Evolutionary conservation across 305 asterid species (phyloP).

Genomic region (Plantago rigida): DNA sequence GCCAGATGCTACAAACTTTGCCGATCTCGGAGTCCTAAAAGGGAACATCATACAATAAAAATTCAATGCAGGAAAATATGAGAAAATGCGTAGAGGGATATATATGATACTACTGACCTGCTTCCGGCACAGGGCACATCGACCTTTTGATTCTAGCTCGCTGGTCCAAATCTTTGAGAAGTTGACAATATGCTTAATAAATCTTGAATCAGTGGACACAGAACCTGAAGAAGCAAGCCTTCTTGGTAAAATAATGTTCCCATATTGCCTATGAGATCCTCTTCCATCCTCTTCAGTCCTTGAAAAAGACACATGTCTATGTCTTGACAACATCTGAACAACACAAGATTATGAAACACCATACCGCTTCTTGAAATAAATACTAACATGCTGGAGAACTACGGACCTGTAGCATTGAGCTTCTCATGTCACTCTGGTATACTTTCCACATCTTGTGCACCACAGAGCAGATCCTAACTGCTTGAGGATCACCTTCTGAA

Average conservation of each 20-base stretch:
- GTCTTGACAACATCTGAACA: slow-evolving; percentile 50
- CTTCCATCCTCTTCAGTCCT: slow-evolving; percentile 39
- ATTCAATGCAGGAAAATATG: slow-evolving; percentile 9
- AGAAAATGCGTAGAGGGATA: slow-evolving; percentile 4
- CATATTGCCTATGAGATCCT: slow-evolving; percentile 37
- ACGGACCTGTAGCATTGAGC: slow-evolving; percentile 41
- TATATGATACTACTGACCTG: slow-evolving; percentile 40
- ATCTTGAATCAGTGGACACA: slow-evolving; percentile 44
- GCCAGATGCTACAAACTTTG: slow-evolving; percentile 79
- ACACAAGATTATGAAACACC: slow-evolving; percentile 3
- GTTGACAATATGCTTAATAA: slow-evolving; percentile 55
- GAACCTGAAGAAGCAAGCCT: slow-evolving; percentile 49
- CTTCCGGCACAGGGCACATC: slow-evolving; percentile 71
- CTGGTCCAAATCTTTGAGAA: slow-evolving; percentile 90
- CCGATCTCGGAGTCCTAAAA: slow-evolving; percentile 47
- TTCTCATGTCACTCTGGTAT: slow-evolving; percentile 36
- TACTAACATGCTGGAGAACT: slow-evolving; percentile 12
- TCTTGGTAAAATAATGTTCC: slow-evolving; percentile 44
- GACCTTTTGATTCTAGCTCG: slow-evolving; percentile 72
- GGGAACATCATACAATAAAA: slow-evolving; percentile 20
- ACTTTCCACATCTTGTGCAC: slow-evolving; percentile 73
- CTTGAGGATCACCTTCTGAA: slow-evolving; percentile 63
- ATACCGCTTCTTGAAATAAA: slow-evolving; percentile 14
- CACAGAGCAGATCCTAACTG: slow-evolving; percentile 58
- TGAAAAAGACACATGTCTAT: slow-evolving; percentile 34